These are phyloP conservation scores for Colletotrichum camelliae DNA, from an alignment of 2,329 filamentous ascomycete genomes.

Conservation along the genomic window DNA sequence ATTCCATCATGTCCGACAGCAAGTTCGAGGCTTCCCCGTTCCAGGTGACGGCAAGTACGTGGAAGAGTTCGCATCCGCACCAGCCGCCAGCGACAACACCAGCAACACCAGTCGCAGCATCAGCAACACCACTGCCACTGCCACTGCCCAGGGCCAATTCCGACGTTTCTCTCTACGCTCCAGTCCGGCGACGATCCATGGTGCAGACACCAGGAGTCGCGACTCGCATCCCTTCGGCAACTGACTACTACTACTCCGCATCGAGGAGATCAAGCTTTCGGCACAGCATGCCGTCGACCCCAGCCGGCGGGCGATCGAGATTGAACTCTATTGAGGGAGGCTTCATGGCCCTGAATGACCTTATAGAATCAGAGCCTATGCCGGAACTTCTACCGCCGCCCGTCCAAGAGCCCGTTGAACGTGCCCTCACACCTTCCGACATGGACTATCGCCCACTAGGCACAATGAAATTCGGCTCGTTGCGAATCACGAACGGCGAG, in stretches of 20 bases:
- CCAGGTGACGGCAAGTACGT: constrained; percentile 35
- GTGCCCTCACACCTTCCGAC: constrained; percentile 57
- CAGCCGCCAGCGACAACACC: constrained; percentile 8
- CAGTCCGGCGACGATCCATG: constrained; percentile 52
- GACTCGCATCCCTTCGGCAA: constrained; percentile 37
- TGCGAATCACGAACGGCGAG: constrained; percentile 67
- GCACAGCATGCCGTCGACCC: constrained; percentile 42
- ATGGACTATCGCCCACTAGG: constrained; percentile 65
- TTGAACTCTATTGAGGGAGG: constrained; percentile 44
- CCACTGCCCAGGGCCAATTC: constrained; percentile 45
- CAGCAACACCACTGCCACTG: constrained; percentile 13
- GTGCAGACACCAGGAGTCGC: constrained; percentile 56
- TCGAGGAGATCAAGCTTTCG: constrained; percentile 38
- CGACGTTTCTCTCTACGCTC: constrained; percentile 52
- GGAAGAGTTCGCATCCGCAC: constrained; percentile 41
- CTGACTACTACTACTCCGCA: constrained; percentile 8
- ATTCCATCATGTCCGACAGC: constrained; percentile 38
- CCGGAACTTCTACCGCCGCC: constrained; percentile 20
- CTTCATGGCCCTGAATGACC: neutral
- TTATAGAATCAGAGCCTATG: constrained; percentile 11
- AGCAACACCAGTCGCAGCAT: neutral
- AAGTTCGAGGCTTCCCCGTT: constrained; percentile 33
- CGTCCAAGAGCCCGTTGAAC: constrained; percentile 30
- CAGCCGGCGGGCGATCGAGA: constrained; percentile 36
- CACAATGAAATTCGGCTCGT: constrained; percentile 65